Conservation (phyloP, 345 rosid genomes). For the Psidium friedrichsthalianum region DNA sequence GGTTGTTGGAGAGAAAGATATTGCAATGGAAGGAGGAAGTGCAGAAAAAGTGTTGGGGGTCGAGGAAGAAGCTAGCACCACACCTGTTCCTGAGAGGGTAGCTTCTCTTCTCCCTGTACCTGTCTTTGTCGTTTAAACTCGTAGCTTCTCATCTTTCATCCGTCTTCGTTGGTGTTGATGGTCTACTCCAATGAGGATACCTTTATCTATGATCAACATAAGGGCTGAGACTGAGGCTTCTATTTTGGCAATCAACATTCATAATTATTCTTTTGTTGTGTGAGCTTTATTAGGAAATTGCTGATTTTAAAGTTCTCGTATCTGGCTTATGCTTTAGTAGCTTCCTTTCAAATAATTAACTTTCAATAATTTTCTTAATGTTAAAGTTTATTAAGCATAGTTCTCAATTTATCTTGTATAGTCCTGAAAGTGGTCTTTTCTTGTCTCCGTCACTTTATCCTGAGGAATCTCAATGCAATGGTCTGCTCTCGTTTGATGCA, state of each 20-base stretch:
- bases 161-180: neutral
- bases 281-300: neutral
- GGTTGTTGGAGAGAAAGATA: constrained; percentile 73
- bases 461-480: neutral
- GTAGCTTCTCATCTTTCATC: neutral
- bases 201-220: neutral
- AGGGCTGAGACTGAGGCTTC: neutral
- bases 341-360: neutral
- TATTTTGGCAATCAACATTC: neutral
- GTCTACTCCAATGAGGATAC: neutral
- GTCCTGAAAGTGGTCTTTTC: neutral
- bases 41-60: constrained; percentile 60
- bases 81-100: constrained; percentile 92
- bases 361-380: neutral
- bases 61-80: constrained; percentile 72
- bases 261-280: neutral
- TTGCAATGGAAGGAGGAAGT: constrained; percentile 72
- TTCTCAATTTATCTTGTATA: neutral
- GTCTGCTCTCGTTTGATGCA: constrained; percentile 3
- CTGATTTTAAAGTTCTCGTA: neutral
- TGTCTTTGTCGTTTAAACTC: neutral
- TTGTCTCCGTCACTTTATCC: neutral
- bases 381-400: neutral
- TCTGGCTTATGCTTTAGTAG: neutral
- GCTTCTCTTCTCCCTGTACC: constrained; percentile 3